These are phyloP conservation scores for Cercospora sojina DNA, from an alignment of 2,329 filamentous ascomycete genomes.

Conservation along the genomic window DNA sequence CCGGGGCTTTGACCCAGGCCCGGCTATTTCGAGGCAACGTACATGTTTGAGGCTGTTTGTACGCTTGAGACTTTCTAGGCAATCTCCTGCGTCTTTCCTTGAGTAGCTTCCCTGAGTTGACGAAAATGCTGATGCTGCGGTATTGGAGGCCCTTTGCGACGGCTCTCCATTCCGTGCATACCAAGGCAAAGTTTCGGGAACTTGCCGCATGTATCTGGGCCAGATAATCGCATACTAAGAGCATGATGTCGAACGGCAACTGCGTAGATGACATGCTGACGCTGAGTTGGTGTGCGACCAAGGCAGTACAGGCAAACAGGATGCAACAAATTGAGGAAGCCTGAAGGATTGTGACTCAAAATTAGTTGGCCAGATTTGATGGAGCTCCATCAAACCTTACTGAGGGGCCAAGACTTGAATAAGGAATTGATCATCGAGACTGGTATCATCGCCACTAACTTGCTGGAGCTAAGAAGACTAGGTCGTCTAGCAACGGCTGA, in stretches of 20 bases:
- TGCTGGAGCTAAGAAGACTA: no score
- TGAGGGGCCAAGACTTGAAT: no score
- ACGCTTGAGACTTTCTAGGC: not conserved
- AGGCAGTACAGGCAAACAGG: no score
- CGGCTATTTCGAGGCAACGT: not conserved
- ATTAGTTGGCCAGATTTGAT: no score
- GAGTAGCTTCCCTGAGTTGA: not conserved
- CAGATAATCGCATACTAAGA: not conserved
- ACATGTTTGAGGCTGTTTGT: not conserved
- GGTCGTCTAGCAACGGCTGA: no score
- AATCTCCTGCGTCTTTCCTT: not conserved
- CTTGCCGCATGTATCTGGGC: not conserved
- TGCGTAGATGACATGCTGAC: not conserved
- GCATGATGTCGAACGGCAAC: not conserved
- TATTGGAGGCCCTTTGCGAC: not conserved
- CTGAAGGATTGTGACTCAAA: no score
- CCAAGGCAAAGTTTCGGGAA: not conserved
- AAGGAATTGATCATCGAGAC: no score
- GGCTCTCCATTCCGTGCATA: not conserved
- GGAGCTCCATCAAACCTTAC: no score
- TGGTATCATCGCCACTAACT: no score
- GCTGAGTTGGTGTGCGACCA: no score
- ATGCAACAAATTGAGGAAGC: no score
- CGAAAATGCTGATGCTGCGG: not conserved
- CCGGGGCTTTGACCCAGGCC: not conserved